Conservation (phyloP, 148 eudicot species). For the Gaultheria prostrata region DNA sequence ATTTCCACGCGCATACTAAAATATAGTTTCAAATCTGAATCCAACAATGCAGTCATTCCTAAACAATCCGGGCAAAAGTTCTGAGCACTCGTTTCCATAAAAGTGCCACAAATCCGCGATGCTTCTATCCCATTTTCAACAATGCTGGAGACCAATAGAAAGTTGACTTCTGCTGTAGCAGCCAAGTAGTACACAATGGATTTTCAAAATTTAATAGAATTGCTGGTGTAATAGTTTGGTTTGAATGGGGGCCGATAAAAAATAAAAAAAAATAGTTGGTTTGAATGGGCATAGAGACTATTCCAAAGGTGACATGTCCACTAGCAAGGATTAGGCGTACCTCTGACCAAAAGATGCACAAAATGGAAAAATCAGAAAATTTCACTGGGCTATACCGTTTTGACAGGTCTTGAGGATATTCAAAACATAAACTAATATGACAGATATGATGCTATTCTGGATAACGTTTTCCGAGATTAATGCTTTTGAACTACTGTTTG, state of each 20-base stretch:
- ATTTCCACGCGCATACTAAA: not conserved
- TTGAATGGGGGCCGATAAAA: too few species aligned
- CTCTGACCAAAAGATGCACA: not conserved
- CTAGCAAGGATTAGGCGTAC: not conserved
- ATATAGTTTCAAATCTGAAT: not conserved
- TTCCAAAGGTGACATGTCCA: slow-evolving; percentile 1
- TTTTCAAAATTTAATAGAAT: not conserved
- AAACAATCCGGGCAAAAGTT: not conserved
- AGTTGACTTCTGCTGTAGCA: not conserved
- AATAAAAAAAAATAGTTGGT: too few species aligned
- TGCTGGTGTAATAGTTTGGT: not conserved
- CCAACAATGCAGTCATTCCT: not conserved
- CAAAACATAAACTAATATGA: not conserved
- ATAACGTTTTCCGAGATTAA: not conserved
- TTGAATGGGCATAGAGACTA: not conserved
- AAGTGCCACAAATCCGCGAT: not conserved
- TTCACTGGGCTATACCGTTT: not conserved
- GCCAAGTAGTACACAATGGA: not conserved
- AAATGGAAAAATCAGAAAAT: not conserved
- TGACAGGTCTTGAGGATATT: not conserved
- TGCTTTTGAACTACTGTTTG: not conserved
- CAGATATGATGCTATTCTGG: too few species aligned
- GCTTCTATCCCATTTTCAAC: not conserved
- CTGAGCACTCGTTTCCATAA: not conserved
- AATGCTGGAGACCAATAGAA: not conserved